Evolutionary conservation across 441 rosid species (phyloP), one percentile per base, ranked within the genome.

Genomic region (Syzygium syzygioides): DNA sequence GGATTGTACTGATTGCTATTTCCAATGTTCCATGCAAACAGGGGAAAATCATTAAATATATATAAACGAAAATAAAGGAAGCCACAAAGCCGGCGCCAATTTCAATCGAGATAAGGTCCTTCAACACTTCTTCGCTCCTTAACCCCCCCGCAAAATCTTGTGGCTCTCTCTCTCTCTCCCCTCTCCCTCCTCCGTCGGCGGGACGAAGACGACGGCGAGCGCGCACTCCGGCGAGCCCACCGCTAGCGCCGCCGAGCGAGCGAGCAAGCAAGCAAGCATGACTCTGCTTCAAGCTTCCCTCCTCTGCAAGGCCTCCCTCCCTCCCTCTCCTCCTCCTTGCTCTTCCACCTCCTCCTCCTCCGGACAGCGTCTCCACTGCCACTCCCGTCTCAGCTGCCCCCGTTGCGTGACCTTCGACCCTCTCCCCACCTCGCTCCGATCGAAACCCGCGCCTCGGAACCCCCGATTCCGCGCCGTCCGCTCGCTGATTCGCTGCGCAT

Each of bases 361-460:
- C 87, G 88, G 86, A 34, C 87, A 92, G 52, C n/a, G 45, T 45
- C 88, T 87, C 90, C 88, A 85, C 89, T 89, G 90, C 32, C 93
- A 80, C 83, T 87, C 28, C 79, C 91, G 55, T 28, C 89, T 86
- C 79, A 89, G 86, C 71, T 83, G 54, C 87, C 45, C 88, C 10
- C 88, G 89, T 85, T 87, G 88, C 4, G 20, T 85, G 83, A 25
- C 52, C 83, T 76, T 76, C 83, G 25, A 76, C 25, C 83, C 83
- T 14, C 62, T 37, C 53, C 87, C n/a, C 32, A 15, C 87, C 56
- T 34, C 66, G 12, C 66, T 23, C 52, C 45, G 66, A 32, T 55
- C 37, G 64, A 26, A 71, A 11, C 50, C 30, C 48, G 53, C n/a
- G 18, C 28, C 87, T 48, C 32, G n/a, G 26, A 34, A 55, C 25